Evolutionary conservation across 306 rosid genomes (phyloP).

Genomic region (Lathyrus aphaca): DNA sequence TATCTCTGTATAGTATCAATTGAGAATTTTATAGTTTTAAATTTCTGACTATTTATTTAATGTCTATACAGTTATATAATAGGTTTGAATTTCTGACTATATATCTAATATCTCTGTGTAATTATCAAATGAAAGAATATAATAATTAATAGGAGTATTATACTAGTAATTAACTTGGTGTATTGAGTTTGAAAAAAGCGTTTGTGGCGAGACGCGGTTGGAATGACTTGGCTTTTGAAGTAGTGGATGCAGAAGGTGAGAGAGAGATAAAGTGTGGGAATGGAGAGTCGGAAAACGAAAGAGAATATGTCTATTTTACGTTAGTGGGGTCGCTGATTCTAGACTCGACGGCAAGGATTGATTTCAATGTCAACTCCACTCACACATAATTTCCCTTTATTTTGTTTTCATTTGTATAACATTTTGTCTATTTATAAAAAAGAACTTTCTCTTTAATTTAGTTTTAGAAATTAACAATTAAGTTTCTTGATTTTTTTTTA

Average conservation of each 20-base stretch:
- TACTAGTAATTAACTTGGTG: too few relatives aligned
- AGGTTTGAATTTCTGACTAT: too few relatives aligned
- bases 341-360: slow-evolving; percentile 35
- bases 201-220: slow-evolving; percentile 44
- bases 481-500: neutral
- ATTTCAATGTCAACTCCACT: slow-evolving; percentile 40
- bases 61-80: too few relatives aligned
- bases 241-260: slow-evolving; percentile 22
- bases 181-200: too few relatives aligned
- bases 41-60: too few relatives aligned
- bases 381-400: neutral
- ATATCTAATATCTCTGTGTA: too few relatives aligned
- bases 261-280: slow-evolving; percentile 11
- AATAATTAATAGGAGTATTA: too few relatives aligned
- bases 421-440: neutral
- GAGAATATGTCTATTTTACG: slow-evolving; percentile 41
- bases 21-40: too few relatives aligned
- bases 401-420: neutral
- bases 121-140: too few relatives aligned
- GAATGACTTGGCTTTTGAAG: slow-evolving; percentile 32
- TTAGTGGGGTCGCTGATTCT: slow-evolving; percentile 43
- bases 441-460: neutral
- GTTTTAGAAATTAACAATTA: neutral
- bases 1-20: too few relatives aligned
- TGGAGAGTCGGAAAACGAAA: slow-evolving; percentile 43